A percentile compares a stretch with the other conserved stretches of the same genome.
Conservation (phyloP, 2,329 filamentous ascomycete species). For the Beauveria caledonica region DNA sequence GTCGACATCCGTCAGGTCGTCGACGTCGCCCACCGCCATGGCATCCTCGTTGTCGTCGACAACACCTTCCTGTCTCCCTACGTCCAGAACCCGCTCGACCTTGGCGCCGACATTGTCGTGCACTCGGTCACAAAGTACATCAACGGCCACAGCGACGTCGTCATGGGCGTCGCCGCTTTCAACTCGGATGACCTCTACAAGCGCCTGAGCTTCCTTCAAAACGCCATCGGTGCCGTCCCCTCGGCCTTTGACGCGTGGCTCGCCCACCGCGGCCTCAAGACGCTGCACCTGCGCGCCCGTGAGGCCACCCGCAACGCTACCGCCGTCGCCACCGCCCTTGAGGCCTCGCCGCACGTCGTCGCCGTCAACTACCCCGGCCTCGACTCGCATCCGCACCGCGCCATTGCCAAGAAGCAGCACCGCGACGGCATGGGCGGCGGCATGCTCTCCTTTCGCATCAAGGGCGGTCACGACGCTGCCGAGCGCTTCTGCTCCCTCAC, state of each 20-base stretch:
- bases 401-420: conserved; percentile 83
- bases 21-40: conserved; percentile 73
- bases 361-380: conserved; percentile 94
- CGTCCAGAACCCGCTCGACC: conserved; percentile 89
- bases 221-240: conserved; percentile 92
- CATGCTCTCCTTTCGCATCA: conserved; percentile 94
- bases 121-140: conserved; percentile 99
- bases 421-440: conserved; percentile 90
- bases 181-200: conserved; percentile 74
- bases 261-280: conserved; percentile 93
- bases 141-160: conserved; percentile 92
- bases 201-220: conserved; percentile 84
- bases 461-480: conserved; percentile 75
- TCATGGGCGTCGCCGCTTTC: conserved; percentile 96
- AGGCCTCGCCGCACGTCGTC: conserved; percentile 72
- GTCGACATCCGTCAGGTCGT: conserved; percentile 89
- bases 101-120: conserved; percentile 92
- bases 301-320: conserved; percentile 79
- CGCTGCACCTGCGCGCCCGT: conserved; percentile 82
- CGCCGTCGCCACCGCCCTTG: conserved; percentile 66
- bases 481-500: conserved; percentile 88
- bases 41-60: conserved; percentile 94
- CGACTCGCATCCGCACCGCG: conserved; percentile 75
- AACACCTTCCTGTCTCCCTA: conserved; percentile 98
- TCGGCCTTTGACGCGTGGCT: conserved; percentile 97